These are phyloP conservation scores for Sugiyamaella neomexicana DNA, from an alignment of 1,139 yeast species.

Conservation along the genomic window DNA sequence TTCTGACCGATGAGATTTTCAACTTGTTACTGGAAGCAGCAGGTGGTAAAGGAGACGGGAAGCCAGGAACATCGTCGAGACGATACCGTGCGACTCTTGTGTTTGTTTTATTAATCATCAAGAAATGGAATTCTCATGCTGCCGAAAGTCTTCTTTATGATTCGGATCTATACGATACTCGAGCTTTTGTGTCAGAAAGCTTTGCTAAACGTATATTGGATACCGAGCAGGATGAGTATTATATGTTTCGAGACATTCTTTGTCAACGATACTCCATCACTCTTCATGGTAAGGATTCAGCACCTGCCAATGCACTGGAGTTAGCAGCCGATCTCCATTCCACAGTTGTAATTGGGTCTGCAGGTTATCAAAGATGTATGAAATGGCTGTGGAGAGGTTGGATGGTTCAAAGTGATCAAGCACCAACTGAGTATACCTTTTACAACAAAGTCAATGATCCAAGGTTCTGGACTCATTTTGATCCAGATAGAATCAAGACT, in stretches of 20 bases:
- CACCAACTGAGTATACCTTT: constrained; percentile 62
- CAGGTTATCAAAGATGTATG: constrained; percentile 83
- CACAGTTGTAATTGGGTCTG: constrained; percentile 69
- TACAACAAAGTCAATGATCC: constrained; percentile 62
- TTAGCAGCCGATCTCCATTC: constrained; percentile 86
- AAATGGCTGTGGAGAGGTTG: constrained; percentile 94
- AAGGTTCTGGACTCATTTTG: constrained; percentile 63
- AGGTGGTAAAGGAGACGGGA: constrained; percentile 72
- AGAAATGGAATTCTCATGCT: constrained; percentile 72
- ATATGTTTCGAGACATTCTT: constrained; percentile 70
- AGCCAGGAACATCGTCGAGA: constrained; percentile 54
- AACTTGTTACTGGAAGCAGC: constrained; percentile 69
- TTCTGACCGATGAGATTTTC: constrained; percentile 60
- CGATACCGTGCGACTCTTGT: constrained; percentile 68
- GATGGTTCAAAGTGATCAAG: constrained; percentile 74
- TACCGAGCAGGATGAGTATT: constrained; percentile 55
- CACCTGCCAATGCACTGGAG: constrained; percentile 72
- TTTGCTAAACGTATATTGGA: constrained; percentile 73
- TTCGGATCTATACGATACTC: constrained; percentile 57
- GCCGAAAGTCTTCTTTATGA: constrained; percentile 64
- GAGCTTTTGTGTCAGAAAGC: constrained; percentile 70
- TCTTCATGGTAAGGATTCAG: constrained; percentile 60
- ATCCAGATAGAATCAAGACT: constrained; percentile 80
- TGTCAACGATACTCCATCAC: constrained; percentile 73
- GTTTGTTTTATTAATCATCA: constrained; percentile 71